phyloP scores from a whole-genome alignment of 2,329 filamentous ascomycete species.

The Trichophyton equinum region DNA sequence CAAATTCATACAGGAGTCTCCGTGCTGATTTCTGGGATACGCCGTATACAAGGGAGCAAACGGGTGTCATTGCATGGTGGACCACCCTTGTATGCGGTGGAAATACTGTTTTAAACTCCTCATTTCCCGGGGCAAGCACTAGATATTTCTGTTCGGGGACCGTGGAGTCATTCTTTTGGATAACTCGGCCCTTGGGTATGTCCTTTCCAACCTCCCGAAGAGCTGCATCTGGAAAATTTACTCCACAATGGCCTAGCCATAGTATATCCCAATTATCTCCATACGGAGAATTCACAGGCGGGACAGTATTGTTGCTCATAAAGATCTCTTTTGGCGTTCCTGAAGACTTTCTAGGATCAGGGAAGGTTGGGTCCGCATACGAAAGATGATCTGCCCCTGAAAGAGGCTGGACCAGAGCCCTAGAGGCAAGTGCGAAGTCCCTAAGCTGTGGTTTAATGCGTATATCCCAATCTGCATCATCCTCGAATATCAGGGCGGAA shows the following conservation, averaged over 20 bases:
- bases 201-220: not conserved
- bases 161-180: not conserved
- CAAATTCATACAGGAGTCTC: conserved; percentile 34
- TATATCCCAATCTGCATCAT: conserved; percentile 48
- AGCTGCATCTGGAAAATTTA: conserved; percentile 10
- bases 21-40: conserved; percentile 36
- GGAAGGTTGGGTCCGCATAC: not conserved
- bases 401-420: conserved; percentile 1
- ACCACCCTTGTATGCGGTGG: conserved; percentile 35
- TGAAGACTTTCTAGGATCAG: not conserved
- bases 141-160: not conserved
- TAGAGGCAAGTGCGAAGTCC: not conserved
- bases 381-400: not conserved
- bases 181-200: conserved; percentile 2
- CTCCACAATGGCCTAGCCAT: conserved; percentile 30
- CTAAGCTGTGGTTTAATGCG: conserved; percentile 38
- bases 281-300: conserved; percentile 31
- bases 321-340: not conserved
- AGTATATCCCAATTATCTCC: conserved; percentile 43
- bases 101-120: conserved; percentile 16
- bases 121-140: not conserved
- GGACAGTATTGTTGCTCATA: conserved; percentile 7
- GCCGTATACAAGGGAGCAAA: conserved; percentile 36
- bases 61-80: conserved; percentile 30
- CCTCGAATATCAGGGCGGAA: conserved; percentile 43